These are phyloP conservation scores for Glarea lozoyensis DNA, from an alignment of 495 filamentous ascomycete species.

Conservation along the genomic window DNA sequence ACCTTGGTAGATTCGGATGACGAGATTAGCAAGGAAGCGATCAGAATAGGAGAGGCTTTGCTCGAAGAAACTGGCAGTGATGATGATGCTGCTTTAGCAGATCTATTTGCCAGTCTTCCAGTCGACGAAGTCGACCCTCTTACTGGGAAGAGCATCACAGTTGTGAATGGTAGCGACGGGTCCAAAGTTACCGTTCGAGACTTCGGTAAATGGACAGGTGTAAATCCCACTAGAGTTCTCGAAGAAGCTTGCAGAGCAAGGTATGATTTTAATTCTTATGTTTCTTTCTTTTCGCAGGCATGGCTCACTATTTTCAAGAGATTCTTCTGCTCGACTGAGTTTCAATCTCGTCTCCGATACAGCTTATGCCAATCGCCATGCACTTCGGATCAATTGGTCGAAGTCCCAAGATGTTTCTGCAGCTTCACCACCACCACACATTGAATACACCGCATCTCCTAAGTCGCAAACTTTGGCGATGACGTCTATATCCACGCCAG, in stretches of 20 bases:
- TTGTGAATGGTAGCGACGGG: constrained; percentile 40
- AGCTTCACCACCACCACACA: constrained; percentile 26
- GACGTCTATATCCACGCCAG: constrained; percentile 65
- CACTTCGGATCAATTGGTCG: constrained; percentile 70
- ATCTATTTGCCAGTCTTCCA: constrained; percentile 63
- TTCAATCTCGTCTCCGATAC: constrained; percentile 62
- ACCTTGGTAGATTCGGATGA: constrained; percentile 28
- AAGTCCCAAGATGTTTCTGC: constrained; percentile 56
- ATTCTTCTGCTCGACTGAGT: constrained; percentile 53
- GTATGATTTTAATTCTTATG: constrained; percentile 30
- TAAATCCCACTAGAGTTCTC: constrained; percentile 61
- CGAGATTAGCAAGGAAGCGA: constrained; percentile 39
- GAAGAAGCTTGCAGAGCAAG: constrained; percentile 83
- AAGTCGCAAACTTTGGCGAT: constrained; percentile 55
- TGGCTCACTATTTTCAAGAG: constrained; percentile 35
- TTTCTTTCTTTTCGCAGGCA: constrained; percentile 2
- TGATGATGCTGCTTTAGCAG: constrained; percentile 39
- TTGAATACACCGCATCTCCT: constrained; percentile 31
- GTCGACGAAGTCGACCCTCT: constrained; percentile 43
- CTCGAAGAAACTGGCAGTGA: constrained; percentile 43
- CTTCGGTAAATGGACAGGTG: constrained; percentile 72
- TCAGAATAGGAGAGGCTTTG: constrained; percentile 39
- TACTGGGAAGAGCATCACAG: constrained; percentile 41
- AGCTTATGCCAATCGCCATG: constrained; percentile 64
- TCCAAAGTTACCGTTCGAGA: constrained; percentile 55